Conservation (phyloP, 208 protist genomes). For the Entamoeba invadens region DNA sequence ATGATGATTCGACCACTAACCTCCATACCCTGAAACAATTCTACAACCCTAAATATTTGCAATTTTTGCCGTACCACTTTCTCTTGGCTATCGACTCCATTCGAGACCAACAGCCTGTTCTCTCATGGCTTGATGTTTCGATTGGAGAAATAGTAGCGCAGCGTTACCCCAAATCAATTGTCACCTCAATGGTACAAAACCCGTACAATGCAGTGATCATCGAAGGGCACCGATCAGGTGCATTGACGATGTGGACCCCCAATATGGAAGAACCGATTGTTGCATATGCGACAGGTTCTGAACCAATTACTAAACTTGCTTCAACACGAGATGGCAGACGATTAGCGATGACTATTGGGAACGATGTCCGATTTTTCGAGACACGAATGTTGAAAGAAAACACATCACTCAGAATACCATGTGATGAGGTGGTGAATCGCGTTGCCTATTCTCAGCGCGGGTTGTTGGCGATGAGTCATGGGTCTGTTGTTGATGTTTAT, state of each 20-base stretch:
- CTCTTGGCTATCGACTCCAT: constrained; percentile 63
- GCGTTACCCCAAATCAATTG: constrained; percentile 21
- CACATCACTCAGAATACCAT: background rate
- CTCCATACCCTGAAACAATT: constrained; percentile 9
- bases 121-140: constrained; percentile 62
- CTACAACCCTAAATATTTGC: constrained; percentile 39
- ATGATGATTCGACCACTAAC: constrained; percentile 18
- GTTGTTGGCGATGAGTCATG: background rate
- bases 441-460: background rate
- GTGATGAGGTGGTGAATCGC: constrained; percentile 39
- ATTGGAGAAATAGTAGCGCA: constrained; percentile 64
- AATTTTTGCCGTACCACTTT: constrained; percentile 87
- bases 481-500: background rate
- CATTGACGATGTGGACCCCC: constrained; percentile 82
- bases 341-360: constrained; percentile 71
- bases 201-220: constrained; percentile 72
- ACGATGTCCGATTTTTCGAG: constrained; percentile 86
- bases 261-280: constrained; percentile 70
- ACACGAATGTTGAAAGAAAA: constrained; percentile 62
- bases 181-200: constrained; percentile 49
- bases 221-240: constrained; percentile 52
- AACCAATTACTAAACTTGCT: constrained; percentile 44
- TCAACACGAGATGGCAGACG: constrained; percentile 67
- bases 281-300: constrained; percentile 71
- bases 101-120: constrained; percentile 49